A percentile compares a stretch with the other conserved stretches of the same genome.
Evolutionary conservation across 2,329 filamentous ascomycete species (phyloP).

Genomic region (Cucurbitaria berberidis): DNA sequence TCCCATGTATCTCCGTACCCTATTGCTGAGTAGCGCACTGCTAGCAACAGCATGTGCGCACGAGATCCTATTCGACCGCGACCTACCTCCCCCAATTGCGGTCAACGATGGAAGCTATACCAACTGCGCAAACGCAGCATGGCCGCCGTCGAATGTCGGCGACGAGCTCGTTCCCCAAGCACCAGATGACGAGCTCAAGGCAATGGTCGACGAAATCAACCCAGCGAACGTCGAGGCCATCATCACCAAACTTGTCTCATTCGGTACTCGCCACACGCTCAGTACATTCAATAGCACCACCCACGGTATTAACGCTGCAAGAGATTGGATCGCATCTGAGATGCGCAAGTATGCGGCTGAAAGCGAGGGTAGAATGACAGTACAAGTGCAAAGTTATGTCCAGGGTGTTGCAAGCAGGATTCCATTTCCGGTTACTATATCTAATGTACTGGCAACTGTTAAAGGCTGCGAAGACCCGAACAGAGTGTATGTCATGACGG

Average conservation of each 20-base stretch:
- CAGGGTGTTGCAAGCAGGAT: conserved; percentile 58
- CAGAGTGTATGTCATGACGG: conserved; percentile 61
- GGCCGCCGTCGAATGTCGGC: conserved; percentile 51
- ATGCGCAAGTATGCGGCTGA: conserved; percentile 57
- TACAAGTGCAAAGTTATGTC: conserved; percentile 59
- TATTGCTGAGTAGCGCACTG: conserved; percentile 18
- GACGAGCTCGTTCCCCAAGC: conserved; percentile 49
- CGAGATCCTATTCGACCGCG: conserved; percentile 32
- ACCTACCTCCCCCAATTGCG: conserved; percentile 37
- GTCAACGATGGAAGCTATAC: conserved; percentile 42
- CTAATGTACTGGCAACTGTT: conserved; percentile 58
- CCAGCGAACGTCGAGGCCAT: conserved; percentile 57
- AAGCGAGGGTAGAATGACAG: conserved; percentile 59
- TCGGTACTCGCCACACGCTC: conserved; percentile 64
- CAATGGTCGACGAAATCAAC: conserved; percentile 50
- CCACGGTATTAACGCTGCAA: conserved; percentile 62
- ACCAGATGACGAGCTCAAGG: conserved; percentile 49
- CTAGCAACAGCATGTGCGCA: conserved; percentile 30
- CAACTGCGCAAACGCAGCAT: conserved; percentile 45
- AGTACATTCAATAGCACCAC: conserved; percentile 59
- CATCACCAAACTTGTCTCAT: conserved; percentile 61
- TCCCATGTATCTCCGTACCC: conserved; percentile 28
- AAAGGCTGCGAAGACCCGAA: conserved; percentile 57
- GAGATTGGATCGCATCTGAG: conserved; percentile 62
- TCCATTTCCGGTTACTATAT: conserved; percentile 59